phyloP scores from a whole-genome alignment of 805 yeast species.

The Groenewaldozyma tartarivorans region DNA sequence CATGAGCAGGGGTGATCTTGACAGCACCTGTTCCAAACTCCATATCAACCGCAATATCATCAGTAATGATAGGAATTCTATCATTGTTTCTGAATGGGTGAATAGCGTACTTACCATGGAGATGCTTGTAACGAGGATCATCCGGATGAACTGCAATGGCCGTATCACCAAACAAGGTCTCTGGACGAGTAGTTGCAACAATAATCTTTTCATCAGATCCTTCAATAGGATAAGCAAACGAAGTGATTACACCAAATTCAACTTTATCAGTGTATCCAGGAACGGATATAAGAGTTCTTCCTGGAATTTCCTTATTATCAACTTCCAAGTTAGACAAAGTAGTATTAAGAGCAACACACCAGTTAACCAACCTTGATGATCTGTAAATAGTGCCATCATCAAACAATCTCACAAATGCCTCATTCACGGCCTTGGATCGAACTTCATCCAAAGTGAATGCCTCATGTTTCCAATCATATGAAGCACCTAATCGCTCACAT shows the following conservation, averaged over 20 bases:
- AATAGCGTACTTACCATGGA: conserved; percentile 84
- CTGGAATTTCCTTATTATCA: conserved; percentile 80
- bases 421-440: conserved; percentile 69
- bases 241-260: conserved; percentile 96
- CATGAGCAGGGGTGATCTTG: conserved; percentile 98
- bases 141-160: conserved; percentile 97
- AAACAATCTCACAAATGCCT: conserved; percentile 83
- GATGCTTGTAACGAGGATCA: conserved; percentile 83
- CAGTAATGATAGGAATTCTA: conserved; percentile 79
- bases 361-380: conserved; percentile 85
- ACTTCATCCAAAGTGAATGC: conserved; percentile 84
- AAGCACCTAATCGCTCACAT: conserved; percentile 83
- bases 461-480: conserved; percentile 93
- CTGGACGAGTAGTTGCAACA: conserved; percentile 98
- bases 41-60: conserved; percentile 94
- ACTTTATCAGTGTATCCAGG: conserved; percentile 87
- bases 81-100: conserved; percentile 80
- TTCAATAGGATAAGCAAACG: conserved; percentile 84
- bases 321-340: conserved; percentile 95
- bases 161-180: conserved; percentile 95
- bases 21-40: conserved; percentile 99
- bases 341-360: conserved; percentile 92
- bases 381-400: conserved; percentile 95
- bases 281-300: conserved; percentile 68
- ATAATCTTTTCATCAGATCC: conserved; percentile 76